Base-by-base conservation (phyloP, 352 stramenopile species). In the Thraustotheca clavata region DNA sequence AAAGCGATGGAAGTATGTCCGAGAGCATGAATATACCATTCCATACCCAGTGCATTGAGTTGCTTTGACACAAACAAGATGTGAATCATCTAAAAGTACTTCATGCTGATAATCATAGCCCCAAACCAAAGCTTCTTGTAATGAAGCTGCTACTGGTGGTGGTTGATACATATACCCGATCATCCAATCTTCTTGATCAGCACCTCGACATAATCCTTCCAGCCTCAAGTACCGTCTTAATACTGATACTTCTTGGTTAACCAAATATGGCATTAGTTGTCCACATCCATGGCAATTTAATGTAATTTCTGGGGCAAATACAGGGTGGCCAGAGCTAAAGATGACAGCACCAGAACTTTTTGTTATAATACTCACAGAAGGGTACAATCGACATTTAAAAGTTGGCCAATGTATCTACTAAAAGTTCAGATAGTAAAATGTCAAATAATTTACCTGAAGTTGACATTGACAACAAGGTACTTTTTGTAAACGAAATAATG, bases 1-100 rank as follows among this genome's bases (percentile, higher is more conserved):
- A 31, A 52, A 52, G 50, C 50, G 50, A n/a, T 60, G 50, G 33
- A 60, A 60, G 31, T 60, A 60, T n/a, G 26, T 60, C 7, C 50
- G 26, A 6, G 50, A 60, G 32, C 50, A 60, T 6, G 4, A 18
- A 38, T 60, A 34, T 8, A 60, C 32, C 27, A 60, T 60, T 34
- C 16, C 50, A 26, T 60, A 60, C 4, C 50, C 50, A 1, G 31
- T 26, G 26, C 26, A 43, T 48, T 60, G 50, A 38, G 50, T 46
- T 9, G 29, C 12, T 7, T 18, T 34, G 8, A 60, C n/a, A 18
- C 43, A 52, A 12, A 22, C 1, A 16, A 60, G 34, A 12, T 14
- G 32, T n/a, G 20, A 31, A 9, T 1, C 20, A n/a, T 60, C n/a
- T 38, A 60, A 12, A 16, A 60, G 31, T 8, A 60, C 7, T n/a